Evolutionary conservation across 805 yeast genomes (phyloP).

Genomic region (Wickerhamomyces subpelliculosus): DNA sequence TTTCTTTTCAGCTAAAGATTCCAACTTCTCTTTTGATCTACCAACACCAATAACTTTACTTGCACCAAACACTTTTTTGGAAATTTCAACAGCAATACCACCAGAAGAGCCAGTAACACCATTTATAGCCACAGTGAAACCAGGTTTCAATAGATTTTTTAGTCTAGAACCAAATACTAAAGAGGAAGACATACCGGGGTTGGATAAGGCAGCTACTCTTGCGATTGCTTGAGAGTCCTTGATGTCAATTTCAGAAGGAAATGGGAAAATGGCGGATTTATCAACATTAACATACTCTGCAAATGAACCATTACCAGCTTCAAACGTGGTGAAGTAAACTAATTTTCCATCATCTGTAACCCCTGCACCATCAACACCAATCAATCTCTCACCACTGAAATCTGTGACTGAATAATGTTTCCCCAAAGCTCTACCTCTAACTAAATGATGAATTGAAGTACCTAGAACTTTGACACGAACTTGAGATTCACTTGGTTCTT

Average conservation of each 20-base stretch:
- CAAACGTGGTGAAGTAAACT: slow-evolving; percentile 4
- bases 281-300: slow-evolving; percentile 4
- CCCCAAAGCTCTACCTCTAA: slow-evolving; percentile 4
- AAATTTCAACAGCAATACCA: slow-evolving; percentile 4
- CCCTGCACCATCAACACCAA: slow-evolving; percentile 10
- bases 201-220: slow-evolving; percentile 4
- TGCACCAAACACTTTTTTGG: slow-evolving; percentile 2
- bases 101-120: slow-evolving; percentile 9
- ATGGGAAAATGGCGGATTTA: neutral
- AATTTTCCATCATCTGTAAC: neutral
- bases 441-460: slow-evolving; percentile 6
- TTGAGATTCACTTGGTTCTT: neutral
- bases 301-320: slow-evolving; percentile 4
- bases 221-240: slow-evolving; percentile 1
- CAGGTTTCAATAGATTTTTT: neutral
- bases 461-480: neutral
- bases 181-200: slow-evolving; percentile 7
- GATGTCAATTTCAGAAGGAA: neutral
- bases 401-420: slow-evolving; percentile 3
- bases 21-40: slow-evolving; percentile 1
- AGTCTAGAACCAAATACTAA: slow-evolving; percentile 4
- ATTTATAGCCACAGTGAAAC: slow-evolving; percentile 1
- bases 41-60: slow-evolving; percentile 5
- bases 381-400: neutral
- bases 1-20: neutral